These are phyloP conservation scores for Sporothrix schenckii DNA, from an alignment of 2,329 filamentous ascomycete species.

Conservation along the genomic window DNA sequence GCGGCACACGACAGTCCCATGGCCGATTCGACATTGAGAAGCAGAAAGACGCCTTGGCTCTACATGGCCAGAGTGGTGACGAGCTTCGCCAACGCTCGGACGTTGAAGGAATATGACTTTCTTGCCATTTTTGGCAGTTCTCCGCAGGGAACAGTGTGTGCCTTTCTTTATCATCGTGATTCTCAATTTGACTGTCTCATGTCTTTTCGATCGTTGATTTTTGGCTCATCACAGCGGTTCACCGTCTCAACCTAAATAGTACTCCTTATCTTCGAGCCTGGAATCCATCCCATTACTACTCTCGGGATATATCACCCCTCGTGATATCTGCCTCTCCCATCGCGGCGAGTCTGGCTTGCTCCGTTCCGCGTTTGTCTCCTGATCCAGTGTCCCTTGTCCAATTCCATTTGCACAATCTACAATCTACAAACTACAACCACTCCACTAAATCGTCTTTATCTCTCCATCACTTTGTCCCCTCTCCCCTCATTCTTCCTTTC, in stretches of 20 bases:
- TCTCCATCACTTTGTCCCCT: too few species aligned
- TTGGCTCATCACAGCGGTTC: not conserved
- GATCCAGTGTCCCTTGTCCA: not conserved
- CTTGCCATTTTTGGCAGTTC: too few species aligned
- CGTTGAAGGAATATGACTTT: too few species aligned
- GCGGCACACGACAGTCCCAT: not conserved
- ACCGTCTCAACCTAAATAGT: not conserved
- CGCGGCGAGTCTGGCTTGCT: not conserved
- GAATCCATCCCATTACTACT: not conserved
- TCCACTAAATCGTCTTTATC: not conserved
- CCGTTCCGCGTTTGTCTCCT: constrained; percentile 9
- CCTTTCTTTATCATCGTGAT: too few species aligned
- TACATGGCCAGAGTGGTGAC: not conserved
- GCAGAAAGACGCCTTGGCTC: constrained; percentile 7
- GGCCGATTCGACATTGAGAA: constrained; percentile 12
- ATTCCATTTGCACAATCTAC: not conserved
- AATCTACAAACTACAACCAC: not conserved
- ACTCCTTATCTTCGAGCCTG: not conserved
- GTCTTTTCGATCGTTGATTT: not conserved
- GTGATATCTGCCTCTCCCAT: not conserved
- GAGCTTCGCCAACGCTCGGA: too few species aligned
- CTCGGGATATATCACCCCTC: not conserved
- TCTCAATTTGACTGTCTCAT: not conserved
- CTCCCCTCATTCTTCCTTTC: not conserved
- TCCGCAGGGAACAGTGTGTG: too few species aligned